Percentiles rank a stretch among this genome's conserved stretches.
These are phyloP conservation scores for Acrocalymma vagum DNA, from an alignment of 2,329 filamentous ascomycete genomes.

Conservation along the genomic window DNA sequence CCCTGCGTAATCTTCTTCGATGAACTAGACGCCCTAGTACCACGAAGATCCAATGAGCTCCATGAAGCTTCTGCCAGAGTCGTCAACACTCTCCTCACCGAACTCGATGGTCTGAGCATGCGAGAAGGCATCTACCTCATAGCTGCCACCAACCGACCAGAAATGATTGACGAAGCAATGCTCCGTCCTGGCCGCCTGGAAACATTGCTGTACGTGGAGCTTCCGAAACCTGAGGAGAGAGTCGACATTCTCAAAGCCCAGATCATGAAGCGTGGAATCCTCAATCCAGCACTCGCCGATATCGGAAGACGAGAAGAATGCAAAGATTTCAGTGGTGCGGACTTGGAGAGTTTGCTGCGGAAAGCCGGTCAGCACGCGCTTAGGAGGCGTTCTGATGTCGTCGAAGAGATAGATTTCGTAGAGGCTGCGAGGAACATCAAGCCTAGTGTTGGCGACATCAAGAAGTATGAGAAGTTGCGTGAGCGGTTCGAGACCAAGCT, in stretches of 20 bases:
- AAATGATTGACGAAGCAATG: constrained; percentile 97
- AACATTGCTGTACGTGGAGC: constrained; percentile 86
- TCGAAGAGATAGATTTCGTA: constrained; percentile 59
- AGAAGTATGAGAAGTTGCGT: constrained; percentile 64
- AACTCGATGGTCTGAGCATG: constrained; percentile 85
- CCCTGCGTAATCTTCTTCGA: constrained; percentile 99
- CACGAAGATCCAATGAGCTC: constrained; percentile 77
- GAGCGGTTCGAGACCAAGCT: constrained; percentile 53
- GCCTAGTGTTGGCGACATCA: constrained; percentile 65
- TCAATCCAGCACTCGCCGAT: constrained; percentile 64
- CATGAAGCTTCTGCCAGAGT: constrained; percentile 87
- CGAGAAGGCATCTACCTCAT: constrained; percentile 92
- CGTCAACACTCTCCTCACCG: constrained; percentile 93
- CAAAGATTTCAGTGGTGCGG: constrained; percentile 77
- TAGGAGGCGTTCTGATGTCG: constrained; percentile 52
- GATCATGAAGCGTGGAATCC: constrained; percentile 56
- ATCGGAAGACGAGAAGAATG: constrained; percentile 73
- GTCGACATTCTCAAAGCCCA: constrained; percentile 84
- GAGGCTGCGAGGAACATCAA: constrained; percentile 52
- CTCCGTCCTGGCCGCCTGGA: constrained; percentile 89
- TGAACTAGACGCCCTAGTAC: constrained; percentile 92
- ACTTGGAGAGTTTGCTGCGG: constrained; percentile 66
- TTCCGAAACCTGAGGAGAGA: constrained; percentile 80
- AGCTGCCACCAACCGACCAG: constrained; percentile 91
- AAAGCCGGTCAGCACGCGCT: constrained; percentile 68